These are phyloP conservation scores for Saksenaea oblongispora DNA, from an alignment of 371 early-diverging fungal species.

Conservation along the genomic window DNA sequence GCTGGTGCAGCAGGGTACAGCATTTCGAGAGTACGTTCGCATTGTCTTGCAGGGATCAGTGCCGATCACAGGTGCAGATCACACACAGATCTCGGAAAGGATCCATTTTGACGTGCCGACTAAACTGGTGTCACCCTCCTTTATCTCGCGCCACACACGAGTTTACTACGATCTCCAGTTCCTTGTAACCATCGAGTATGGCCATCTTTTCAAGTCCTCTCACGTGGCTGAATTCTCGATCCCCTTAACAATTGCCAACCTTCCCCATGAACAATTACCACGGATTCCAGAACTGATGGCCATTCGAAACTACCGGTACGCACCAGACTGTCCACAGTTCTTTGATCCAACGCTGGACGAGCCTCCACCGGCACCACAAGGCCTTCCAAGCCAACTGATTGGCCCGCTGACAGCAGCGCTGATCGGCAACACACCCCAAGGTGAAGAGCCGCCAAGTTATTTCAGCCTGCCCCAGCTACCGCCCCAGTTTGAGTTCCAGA, in stretches of 20 bases:
- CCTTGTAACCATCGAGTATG: constrained; percentile 26
- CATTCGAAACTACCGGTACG: constrained; percentile 29
- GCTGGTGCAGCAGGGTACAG: constrained; percentile 46
- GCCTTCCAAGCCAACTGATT: constrained; percentile 21
- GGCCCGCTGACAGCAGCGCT: constrained; percentile 25
- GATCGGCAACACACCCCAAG: constrained; percentile 26
- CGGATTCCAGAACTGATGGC: constrained; percentile 43
- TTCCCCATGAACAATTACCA: constrained; percentile 41
- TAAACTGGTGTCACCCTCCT: constrained; percentile 47
- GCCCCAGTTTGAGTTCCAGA: constrained; percentile 30
- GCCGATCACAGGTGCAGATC: constrained; percentile 10
- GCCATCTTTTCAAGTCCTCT: constrained; percentile 34
- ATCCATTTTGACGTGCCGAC: constrained; percentile 44
- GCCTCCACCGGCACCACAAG: constrained; percentile 29
- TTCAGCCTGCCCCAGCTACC: constrained; percentile 39
- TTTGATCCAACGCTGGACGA: constrained; percentile 44
- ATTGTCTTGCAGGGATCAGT: constrained; percentile 28
- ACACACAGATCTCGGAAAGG: constrained; percentile 15
- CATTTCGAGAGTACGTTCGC: constrained; percentile 36
- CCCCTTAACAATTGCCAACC: constrained; percentile 44
- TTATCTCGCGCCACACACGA: constrained; percentile 41
- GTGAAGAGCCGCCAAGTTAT: constrained; percentile 50
- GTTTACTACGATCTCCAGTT: constrained; percentile 46
- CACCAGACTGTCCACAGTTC: constrained; percentile 39
- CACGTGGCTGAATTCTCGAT: constrained; percentile 37